phyloP scores from a whole-genome alignment of 1,139 yeast species.

The Starmera stellimalicola region DNA sequence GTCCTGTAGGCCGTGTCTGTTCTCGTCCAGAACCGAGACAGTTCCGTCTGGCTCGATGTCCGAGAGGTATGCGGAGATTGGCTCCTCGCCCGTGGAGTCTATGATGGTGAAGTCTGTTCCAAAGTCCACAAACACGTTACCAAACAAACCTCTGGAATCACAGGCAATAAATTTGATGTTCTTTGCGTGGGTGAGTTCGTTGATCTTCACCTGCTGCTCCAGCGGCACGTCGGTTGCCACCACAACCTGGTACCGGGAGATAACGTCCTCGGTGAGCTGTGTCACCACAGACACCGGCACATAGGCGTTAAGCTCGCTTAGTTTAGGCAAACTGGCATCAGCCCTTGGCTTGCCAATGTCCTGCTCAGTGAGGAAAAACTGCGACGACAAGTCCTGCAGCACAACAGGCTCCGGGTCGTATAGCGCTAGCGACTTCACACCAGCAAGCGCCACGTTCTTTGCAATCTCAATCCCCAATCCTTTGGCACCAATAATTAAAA shows the following conservation, averaged over 20 bases:
- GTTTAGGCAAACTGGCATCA: conserved; percentile 48
- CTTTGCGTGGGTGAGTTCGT: conserved; percentile 63
- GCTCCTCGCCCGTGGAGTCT: conserved; percentile 92
- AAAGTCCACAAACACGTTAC: conserved; percentile 81
- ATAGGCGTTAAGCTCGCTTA: conserved; percentile 79
- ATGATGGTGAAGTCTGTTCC: conserved; percentile 73
- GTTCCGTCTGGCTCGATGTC: conserved; percentile 86
- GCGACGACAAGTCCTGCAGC: conserved; percentile 73
- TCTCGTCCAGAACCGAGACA: conserved; percentile 86
- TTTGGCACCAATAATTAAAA: conserved; percentile 75
- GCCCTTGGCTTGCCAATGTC: conserved; percentile 82
- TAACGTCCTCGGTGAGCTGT: conserved; percentile 39
- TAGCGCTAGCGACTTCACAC: conserved; percentile 85
- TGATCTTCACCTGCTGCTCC: conserved; percentile 68
- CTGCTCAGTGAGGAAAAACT: conserved; percentile 63
- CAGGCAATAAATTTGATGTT: conserved; percentile 75
- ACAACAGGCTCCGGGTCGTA: conserved; percentile 71
- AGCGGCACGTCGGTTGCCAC: conserved; percentile 64
- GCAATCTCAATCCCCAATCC: conserved; percentile 96
- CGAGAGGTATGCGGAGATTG: conserved; percentile 74
- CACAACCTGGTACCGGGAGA: conserved; percentile 65
- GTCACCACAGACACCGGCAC: conserved; percentile 74
- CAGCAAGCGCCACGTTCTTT: conserved; percentile 92
- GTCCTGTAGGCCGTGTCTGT: conserved; percentile 88
- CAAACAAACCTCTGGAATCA: conserved; percentile 82